Evolutionary conservation across 1,139 yeast species (phyloP), one percentile per base, ranked within the genome.

Genomic region (Blastobotrys elegans): DNA sequence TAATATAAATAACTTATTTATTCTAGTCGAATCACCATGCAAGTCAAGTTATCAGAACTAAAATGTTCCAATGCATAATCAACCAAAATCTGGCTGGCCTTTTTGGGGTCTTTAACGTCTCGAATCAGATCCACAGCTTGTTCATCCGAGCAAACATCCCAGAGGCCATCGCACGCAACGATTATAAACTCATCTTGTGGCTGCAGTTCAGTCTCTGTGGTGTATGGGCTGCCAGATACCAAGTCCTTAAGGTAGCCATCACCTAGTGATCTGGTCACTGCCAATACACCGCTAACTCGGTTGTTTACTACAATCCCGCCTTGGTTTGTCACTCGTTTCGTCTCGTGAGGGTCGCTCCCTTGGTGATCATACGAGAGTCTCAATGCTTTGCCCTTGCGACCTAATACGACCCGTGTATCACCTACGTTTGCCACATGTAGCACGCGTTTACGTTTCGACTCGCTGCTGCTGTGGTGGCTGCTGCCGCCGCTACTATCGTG

Each of bases 341-440:
- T 77, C 63, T 92, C 98, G 60, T 79, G 70, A 8, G 69, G 66
- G 65, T 94, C 99, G 2, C 87, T 77, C 1, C 97, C 96, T 65
- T 92, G 92, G 67, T 92, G 99, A 63, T 92, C 99, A 64, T 92
- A 90, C 1, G 96, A 80, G 40, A 92, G 72, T 46, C 98, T 73
- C 55, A 80, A 75, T 1, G 96, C 88, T 53, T 72, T 72, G 1
- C 92, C 94, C 20, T 72, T 72, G 46, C 97, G 78, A 59, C 77
- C 83, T 44, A 92, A 70, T 1, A 92, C 86, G 30, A 90, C 78
- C 53, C 97, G 75, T 56, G 95, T 82, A 63, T 92, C 98, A 2
- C 99, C 98, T 4, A 88, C 98, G 60, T 92, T 92, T 11, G 97
- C 96, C 0, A 97, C 90, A 59, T 89, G 89, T 29, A 92, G 72